Evolutionary conservation across 805 yeast genomes (phyloP).

Genomic region (Candida nemodendra): DNA sequence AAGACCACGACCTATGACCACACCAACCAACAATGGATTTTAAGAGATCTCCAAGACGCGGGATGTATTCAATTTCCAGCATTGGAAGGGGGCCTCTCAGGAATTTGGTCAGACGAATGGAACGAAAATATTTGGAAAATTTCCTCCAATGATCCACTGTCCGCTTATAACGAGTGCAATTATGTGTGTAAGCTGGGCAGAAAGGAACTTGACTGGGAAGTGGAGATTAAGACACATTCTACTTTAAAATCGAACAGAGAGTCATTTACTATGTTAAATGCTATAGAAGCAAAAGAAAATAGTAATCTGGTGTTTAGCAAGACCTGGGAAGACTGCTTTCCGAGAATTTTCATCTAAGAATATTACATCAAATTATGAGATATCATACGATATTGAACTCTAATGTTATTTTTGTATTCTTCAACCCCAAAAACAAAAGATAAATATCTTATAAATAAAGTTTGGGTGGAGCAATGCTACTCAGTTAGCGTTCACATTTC

Average conservation of each 20-base stretch:
- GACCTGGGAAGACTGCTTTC: slow-evolving; percentile 32
- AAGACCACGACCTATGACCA: slow-evolving; percentile 30
- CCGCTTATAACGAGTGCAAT: slow-evolving; percentile 35
- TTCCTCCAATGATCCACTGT: slow-evolving; percentile 35
- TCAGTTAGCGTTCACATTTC: too few species aligned
- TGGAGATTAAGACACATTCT: slow-evolving; percentile 32
- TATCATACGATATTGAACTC: too few species aligned
- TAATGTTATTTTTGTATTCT: too few species aligned
- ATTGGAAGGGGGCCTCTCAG: slow-evolving; percentile 27
- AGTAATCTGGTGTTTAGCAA: slow-evolving; percentile 31
- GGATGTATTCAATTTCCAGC: slow-evolving; percentile 33
- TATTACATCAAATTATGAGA: too few species aligned
- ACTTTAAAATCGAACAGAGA: slow-evolving; percentile 30
- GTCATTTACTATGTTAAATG: slow-evolving; percentile 31
- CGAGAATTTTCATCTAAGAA: slow-evolving; percentile 31
- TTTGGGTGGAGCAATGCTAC: too few species aligned
- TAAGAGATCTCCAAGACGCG: slow-evolving; percentile 34
- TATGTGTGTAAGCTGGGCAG: slow-evolving; percentile 42
- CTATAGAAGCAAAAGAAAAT: slow-evolving; percentile 35
- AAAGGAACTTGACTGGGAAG: slow-evolving; percentile 36
- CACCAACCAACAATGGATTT: slow-evolving; percentile 32
- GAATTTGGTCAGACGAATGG: slow-evolving; percentile 37
- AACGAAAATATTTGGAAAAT: slow-evolving; percentile 38
- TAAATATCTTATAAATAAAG: too few species aligned
- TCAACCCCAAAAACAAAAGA: too few species aligned